Evolutionary conservation across 768 basidiomycete species (phyloP).

Genomic region (Amanita polypyramis): DNA sequence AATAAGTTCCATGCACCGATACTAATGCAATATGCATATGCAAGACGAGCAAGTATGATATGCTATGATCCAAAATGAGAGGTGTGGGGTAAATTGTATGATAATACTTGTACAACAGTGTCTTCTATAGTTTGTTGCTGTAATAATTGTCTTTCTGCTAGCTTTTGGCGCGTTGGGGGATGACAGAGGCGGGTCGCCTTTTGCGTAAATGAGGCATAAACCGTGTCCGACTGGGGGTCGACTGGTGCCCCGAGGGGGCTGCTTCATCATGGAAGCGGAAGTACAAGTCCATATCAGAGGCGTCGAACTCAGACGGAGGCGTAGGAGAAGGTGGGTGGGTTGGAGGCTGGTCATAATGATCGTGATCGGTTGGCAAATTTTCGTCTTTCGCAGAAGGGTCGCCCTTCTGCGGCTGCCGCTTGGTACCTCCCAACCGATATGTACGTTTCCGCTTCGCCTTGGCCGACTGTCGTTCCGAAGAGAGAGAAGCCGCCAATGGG

Average conservation of each 20-base stretch:
- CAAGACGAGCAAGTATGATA: not conserved
- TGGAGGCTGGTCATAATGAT: slow-evolving; percentile 8
- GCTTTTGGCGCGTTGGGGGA: not conserved
- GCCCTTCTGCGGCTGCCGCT: not conserved
- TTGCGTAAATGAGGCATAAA: not conserved
- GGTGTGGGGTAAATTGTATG: not conserved
- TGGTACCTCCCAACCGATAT: slow-evolving; percentile 42
- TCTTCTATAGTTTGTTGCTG: not conserved
- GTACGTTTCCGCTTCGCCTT: slow-evolving; percentile 74
- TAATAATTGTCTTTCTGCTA: not conserved
- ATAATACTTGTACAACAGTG: slow-evolving; percentile 3
- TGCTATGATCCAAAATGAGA: not conserved
- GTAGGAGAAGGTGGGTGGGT: slow-evolving; percentile 10
- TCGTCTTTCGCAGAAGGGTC: slow-evolving; percentile 11
- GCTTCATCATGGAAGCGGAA: slow-evolving; percentile 34
- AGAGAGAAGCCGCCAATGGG: slow-evolving; percentile 17
- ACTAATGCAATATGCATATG: too few relatives aligned
- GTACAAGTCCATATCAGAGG: slow-evolving; percentile 60
- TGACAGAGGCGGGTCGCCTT: not conserved
- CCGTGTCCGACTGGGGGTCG: not conserved
- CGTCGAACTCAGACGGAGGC: slow-evolving; percentile 12
- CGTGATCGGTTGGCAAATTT: not conserved
- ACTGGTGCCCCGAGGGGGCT: not conserved
- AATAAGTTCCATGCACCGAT: not conserved
- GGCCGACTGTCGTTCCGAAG: slow-evolving; percentile 40